phyloP scores from a whole-genome alignment of 2,329 filamentous ascomycete genomes.

The Cordyceps tenuipes region DNA sequence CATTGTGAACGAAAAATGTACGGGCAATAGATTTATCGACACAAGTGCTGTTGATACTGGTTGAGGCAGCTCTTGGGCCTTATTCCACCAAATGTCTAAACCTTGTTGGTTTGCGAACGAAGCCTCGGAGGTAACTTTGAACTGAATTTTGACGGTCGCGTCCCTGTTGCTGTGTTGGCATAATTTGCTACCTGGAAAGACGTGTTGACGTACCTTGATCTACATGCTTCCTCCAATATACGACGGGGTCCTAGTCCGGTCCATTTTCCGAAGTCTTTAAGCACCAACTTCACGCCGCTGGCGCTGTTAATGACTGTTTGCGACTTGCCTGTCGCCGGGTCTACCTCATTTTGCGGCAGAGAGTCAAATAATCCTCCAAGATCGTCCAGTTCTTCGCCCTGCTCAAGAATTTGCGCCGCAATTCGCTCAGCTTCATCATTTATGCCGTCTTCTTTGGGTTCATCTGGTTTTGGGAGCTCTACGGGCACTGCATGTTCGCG shows the following conservation, averaged over 20 bases:
- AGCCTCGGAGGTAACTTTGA: slow-evolving; percentile 61
- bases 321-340: slow-evolving; percentile 49
- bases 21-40: slow-evolving; percentile 38
- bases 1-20: slow-evolving; percentile 64
- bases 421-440: slow-evolving; percentile 50
- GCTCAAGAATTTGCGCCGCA: slow-evolving; percentile 49
- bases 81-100: slow-evolving; percentile 71
- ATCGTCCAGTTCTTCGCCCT: slow-evolving; percentile 48
- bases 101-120: slow-evolving; percentile 69
- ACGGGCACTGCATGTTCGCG: slow-evolving; percentile 11
- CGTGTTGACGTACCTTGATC: slow-evolving; percentile 50
- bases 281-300: slow-evolving; percentile 47
- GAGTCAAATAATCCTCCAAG: slow-evolving; percentile 46
- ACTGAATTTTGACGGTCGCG: slow-evolving; percentile 56
- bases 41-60: slow-evolving; percentile 29
- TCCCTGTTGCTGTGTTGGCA: slow-evolving; percentile 44
- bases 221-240: slow-evolving; percentile 79
- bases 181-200: neutral
- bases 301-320: slow-evolving; percentile 45
- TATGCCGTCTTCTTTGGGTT: slow-evolving; percentile 38
- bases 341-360: slow-evolving; percentile 52
- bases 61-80: slow-evolving; percentile 49
- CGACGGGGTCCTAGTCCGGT: slow-evolving; percentile 67
- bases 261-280: slow-evolving; percentile 80
- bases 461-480: slow-evolving; percentile 16